phyloP scores from a whole-genome alignment of 352 stramenopile species.

The Phytophthora meadii region DNA sequence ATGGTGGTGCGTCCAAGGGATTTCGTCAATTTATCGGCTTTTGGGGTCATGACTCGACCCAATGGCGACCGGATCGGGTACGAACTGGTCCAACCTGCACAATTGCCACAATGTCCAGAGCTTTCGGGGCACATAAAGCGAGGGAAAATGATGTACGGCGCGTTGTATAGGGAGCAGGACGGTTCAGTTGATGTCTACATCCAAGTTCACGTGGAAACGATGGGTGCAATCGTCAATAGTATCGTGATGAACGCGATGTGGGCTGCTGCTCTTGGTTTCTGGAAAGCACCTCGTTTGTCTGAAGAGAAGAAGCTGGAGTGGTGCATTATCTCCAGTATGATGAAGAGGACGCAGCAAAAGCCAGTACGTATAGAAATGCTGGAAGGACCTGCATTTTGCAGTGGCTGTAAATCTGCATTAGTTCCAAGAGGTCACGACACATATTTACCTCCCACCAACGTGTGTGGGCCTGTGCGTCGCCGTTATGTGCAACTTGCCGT shows the following conservation, averaged over 20 bases:
- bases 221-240: conserved; percentile 10
- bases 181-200: conserved; percentile 32
- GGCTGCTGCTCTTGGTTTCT: conserved; percentile 17
- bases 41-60: conserved; percentile 35
- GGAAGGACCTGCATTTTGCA: conserved; percentile 1
- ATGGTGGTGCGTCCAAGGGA: conserved; percentile 56
- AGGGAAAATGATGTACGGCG: conserved; percentile 32
- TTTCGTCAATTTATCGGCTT: conserved; percentile 55
- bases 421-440: not conserved
- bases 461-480: conserved; percentile 9
- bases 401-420: conserved; percentile 8
- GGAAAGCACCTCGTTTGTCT: conserved; percentile 17
- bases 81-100: conserved; percentile 55
- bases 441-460: not conserved
- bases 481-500: conserved; percentile 19
- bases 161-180: conserved; percentile 24
- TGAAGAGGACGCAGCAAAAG: conserved; percentile 11
- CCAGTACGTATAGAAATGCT: not conserved
- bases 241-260: conserved; percentile 27
- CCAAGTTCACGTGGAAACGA: conserved; percentile 28
- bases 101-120: conserved; percentile 24
- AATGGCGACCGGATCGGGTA: conserved; percentile 51
- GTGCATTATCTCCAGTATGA: conserved; percentile 22
- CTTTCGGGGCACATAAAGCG: conserved; percentile 20
- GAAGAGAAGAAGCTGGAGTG: conserved; percentile 35